Evolutionary conservation across 495 filamentous ascomycete genomes (phyloP).

Genomic region (Penicillium egyptiacum): DNA sequence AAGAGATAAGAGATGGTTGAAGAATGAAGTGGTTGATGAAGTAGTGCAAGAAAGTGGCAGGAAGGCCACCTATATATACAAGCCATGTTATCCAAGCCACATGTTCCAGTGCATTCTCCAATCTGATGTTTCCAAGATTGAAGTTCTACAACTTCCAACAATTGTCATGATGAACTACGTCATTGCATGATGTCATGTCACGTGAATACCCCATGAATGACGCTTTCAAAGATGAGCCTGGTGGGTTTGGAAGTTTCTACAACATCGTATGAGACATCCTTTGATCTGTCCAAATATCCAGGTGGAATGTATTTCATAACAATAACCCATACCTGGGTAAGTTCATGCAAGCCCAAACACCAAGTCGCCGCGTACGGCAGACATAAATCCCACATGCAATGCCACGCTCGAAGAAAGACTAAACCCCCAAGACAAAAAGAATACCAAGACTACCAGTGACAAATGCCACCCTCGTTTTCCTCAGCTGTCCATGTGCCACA

Average conservation of each 20-base stretch:
- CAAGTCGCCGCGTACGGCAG: constrained; percentile 15
- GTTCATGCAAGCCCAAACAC: neutral
- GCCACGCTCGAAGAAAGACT: constrained; percentile 22
- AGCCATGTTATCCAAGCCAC: neutral
- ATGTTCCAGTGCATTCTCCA: constrained; percentile 11
- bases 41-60: neutral
- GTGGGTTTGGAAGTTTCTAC: neutral
- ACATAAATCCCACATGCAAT: constrained; percentile 18
- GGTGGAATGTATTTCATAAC: neutral
- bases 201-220: constrained; percentile 9
- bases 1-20: constrained; percentile 1
- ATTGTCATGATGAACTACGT: constrained; percentile 23
- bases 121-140: neutral
- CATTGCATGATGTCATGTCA: constrained; percentile 29
- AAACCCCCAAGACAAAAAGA: neutral
- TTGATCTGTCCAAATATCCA: neutral
- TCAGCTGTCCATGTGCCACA: constrained; percentile 84
- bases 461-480: constrained; percentile 76
- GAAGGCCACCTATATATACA: neutral
- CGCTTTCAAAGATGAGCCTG: too few species aligned
- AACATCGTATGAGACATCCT: neutral
- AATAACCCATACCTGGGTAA: too few species aligned
- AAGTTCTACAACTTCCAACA: neutral
- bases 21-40: constrained; percentile 3
- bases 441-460: constrained; percentile 52